These are phyloP conservation scores for Penicillium mononematosum DNA, from an alignment of 495 filamentous ascomycete genomes.

Conservation along the genomic window DNA sequence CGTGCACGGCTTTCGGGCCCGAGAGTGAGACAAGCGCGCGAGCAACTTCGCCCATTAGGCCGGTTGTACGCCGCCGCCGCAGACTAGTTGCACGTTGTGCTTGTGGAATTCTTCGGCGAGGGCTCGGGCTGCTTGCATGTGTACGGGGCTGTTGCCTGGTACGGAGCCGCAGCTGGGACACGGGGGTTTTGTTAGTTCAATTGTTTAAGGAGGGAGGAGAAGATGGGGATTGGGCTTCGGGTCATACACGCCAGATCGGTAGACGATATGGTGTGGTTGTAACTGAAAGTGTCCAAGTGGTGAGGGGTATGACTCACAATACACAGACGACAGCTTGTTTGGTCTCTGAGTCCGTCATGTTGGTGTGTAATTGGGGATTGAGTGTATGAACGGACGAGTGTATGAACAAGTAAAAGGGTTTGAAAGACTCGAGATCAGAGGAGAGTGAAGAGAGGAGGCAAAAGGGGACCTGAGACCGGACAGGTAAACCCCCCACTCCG, in stretches of 20 bases:
- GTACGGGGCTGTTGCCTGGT: slow-evolving; percentile 63
- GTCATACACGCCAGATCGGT: not conserved
- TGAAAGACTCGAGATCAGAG: not conserved
- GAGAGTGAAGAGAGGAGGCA: not conserved
- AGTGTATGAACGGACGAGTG: not conserved
- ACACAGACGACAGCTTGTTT: slow-evolving; percentile 68
- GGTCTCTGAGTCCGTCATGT: slow-evolving; percentile 31
- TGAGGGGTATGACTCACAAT: slow-evolving; percentile 57
- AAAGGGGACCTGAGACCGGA: not conserved
- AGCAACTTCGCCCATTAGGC: slow-evolving; percentile 92
- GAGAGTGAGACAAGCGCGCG: slow-evolving; percentile 81
- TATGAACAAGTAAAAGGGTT: not conserved
- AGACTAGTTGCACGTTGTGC: slow-evolving; percentile 77
- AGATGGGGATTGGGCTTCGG: not conserved
- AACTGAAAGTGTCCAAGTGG: not conserved
- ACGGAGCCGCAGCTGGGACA: slow-evolving; percentile 69
- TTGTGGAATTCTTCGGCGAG: slow-evolving; percentile 72
- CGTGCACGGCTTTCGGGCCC: slow-evolving; percentile 82
- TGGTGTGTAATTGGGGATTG: not conserved
- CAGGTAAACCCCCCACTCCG: not conserved
- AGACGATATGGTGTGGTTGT: not conserved
- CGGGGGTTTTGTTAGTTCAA: slow-evolving; percentile 12
- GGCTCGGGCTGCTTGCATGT: slow-evolving; percentile 73
- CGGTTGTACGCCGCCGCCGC: slow-evolving; percentile 92
- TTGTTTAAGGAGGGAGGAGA: not conserved